Evolutionary conservation across 345 rosid genomes (phyloP), one percentile per base, ranked within the genome.

Genomic region (Rubroshorea leprosula): DNA sequence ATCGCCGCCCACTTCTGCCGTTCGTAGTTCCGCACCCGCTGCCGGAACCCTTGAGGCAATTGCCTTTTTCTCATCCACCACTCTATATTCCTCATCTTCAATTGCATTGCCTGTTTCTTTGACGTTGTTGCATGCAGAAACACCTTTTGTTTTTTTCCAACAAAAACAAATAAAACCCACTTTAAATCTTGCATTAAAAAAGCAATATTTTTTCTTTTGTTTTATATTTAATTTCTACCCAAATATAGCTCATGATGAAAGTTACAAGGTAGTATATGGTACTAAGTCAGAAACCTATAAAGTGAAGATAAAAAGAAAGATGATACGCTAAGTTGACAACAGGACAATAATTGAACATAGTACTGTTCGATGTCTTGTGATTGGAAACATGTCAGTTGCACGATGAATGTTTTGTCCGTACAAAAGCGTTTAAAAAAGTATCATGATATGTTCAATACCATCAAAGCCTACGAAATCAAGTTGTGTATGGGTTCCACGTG

Each of bases 61-160:
- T 67, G 82, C 69, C 89, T 86, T 75, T 86, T 86, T 75, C 85
- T 83, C 99, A 93, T 93, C 99, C 99, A 93, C 99, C 94, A 84
- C 61, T 93, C 99, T 61, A 93, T 67, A 71, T 93, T 89, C 70
- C 97, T 89, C 99, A 93, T 89, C 81, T 86, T 93, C 70, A 93
- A 47, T 22, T 86, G 99, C 99, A 89, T 86, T 61, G 96, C 91
- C 76, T 93, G 97, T 54, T 93, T 93, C 76, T 93, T 93, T 31
- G 97, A 93, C 1, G 97, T 90, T 20, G 96, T 87, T 44, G 96
- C 97, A 41, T 87, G 85, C 67, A 90, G 51, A 66, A 90, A 86
- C 38, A 91, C 98, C 97, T 89, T 24, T 60, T 58, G n/a, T n/a
- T n/a, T n/a, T n/a, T 27, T 35, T 35, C 9, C 7, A 10, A 35